Percentiles rank a stretch among this genome's conserved stretches.
These are phyloP conservation scores for Chenopodium album DNA, from an alignment of 148 eudicot species.

Conservation along the genomic window DNA sequence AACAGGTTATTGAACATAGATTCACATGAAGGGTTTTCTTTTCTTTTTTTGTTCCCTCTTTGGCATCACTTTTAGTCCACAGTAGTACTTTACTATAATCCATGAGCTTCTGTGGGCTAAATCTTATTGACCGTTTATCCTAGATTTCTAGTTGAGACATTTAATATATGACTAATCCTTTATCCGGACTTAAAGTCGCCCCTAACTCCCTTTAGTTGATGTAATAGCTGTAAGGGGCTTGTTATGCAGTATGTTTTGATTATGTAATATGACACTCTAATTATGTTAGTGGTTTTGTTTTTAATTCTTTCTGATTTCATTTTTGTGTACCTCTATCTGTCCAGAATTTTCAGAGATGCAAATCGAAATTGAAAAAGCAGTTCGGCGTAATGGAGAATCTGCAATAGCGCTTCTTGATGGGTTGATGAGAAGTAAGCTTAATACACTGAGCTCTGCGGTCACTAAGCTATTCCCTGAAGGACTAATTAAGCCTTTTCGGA, in stretches of 20 bases:
- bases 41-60: background rate
- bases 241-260: background rate
- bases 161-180: background rate
- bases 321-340: conserved; percentile 1
- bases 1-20: background rate
- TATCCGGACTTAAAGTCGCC: background rate
- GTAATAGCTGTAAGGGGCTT: background rate
- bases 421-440: conserved; percentile 84
- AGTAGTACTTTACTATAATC: background rate
- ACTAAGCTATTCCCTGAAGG: conserved; percentile 72
- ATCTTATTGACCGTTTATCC: background rate
- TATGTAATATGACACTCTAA: background rate
- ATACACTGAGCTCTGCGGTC: conserved; percentile 48
- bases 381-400: conserved; percentile 65
- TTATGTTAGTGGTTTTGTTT: background rate
- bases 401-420: conserved; percentile 73
- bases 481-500: conserved; percentile 75
- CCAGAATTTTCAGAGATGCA: conserved; percentile 65
- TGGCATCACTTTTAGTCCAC: background rate
- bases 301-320: background rate
- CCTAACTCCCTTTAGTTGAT: background rate
- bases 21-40: background rate
- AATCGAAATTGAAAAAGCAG: conserved; percentile 74
- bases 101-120: too few species aligned
- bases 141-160: background rate